A percentile compares a stretch with the other conserved stretches of the same genome.
These are phyloP conservation scores for Phytophthora quininea DNA, from an alignment of 352 stramenopile genomes.

Conservation along the genomic window DNA sequence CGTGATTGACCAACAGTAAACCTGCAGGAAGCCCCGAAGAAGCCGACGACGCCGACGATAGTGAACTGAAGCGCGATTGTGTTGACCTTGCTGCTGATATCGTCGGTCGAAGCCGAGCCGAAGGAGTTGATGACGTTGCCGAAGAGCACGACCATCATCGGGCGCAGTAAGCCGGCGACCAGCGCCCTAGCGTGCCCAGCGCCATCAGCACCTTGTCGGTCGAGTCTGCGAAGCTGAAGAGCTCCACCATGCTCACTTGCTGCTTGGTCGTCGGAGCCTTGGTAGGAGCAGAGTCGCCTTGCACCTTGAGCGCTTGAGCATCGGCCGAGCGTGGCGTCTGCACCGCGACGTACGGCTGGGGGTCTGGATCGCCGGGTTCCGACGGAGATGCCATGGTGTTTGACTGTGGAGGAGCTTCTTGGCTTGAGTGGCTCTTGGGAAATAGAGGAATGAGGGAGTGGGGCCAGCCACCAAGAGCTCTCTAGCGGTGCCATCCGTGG, in stretches of 20 bases:
- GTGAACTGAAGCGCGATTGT: conserved; percentile 38
- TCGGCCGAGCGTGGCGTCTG: conserved; percentile 15
- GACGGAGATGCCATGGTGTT: conserved; percentile 10
- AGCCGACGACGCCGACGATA: conserved; percentile 24
- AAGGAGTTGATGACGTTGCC: conserved; percentile 43
- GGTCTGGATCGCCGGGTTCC: conserved; percentile 8
- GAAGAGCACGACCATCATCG: conserved; percentile 33
- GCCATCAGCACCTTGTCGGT: conserved; percentile 39
- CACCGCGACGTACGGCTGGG: conserved; percentile 18
- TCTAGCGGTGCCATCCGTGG: not conserved
- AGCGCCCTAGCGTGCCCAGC: conserved; percentile 23
- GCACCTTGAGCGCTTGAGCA: conserved; percentile 5
- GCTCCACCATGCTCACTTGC: conserved; percentile 23
- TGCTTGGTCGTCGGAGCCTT: not conserved
- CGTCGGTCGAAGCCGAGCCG: conserved; percentile 1
- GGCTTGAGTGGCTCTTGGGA: not conserved
- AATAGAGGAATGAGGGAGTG: too few species aligned
- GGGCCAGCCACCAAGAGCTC: too few species aligned
- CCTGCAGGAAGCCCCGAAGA: conserved; percentile 52
- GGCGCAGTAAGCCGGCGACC: conserved; percentile 23
- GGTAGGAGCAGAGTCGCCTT: not conserved
- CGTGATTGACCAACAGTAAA: conserved; percentile 56
- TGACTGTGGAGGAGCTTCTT: not conserved
- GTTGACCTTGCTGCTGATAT: conserved; percentile 30
- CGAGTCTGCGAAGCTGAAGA: conserved; percentile 37